Evolutionary conservation across 257 asterid species (phyloP).

Genomic region (Solanum medicagineum): DNA sequence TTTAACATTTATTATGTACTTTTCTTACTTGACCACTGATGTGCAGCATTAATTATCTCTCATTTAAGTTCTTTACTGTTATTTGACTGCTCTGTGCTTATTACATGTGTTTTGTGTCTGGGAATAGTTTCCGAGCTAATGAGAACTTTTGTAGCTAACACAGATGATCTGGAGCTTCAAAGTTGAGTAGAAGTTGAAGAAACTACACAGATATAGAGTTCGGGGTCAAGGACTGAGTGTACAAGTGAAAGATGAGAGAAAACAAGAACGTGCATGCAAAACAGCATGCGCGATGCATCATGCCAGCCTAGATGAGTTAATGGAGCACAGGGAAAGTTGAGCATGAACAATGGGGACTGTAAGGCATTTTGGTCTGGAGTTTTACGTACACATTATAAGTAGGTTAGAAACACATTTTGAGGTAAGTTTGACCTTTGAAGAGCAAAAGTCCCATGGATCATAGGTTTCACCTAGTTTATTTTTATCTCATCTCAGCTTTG

Average conservation of each 20-base stretch:
- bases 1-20: background rate
- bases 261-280: background rate
- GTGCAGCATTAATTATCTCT: background rate
- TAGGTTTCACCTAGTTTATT: background rate
- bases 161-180: background rate
- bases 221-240: background rate
- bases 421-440: background rate
- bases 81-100: background rate
- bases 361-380: background rate
- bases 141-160: background rate
- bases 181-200: background rate
- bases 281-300: background rate
- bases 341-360: background rate
- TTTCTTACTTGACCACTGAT: background rate
- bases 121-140: background rate
- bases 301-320: background rate
- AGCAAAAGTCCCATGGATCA: background rate
- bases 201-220: background rate
- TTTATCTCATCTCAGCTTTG: background rate
- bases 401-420: background rate
- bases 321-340: background rate
- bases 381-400: background rate
- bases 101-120: background rate
- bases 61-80: background rate
- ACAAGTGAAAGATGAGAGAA: background rate